Base-by-base conservation (phyloP, 2,329 filamentous ascomycete species). In the Aspergillus aculeatus region DNA sequence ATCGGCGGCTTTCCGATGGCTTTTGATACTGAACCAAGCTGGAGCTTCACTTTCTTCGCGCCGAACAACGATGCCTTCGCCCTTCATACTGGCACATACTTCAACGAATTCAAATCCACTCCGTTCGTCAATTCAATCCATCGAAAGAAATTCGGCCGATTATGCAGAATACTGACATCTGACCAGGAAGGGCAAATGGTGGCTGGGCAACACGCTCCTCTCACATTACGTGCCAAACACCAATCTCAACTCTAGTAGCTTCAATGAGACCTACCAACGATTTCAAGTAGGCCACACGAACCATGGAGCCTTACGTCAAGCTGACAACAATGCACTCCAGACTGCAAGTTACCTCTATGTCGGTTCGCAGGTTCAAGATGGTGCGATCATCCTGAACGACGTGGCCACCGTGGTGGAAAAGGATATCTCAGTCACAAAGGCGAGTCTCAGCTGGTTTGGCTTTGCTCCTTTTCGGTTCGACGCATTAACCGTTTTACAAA, bases 41-140 rank as follows among this genome's bases (percentile, higher is more conserved):
- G 67, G 67, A 64, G 67, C 19, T 75, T 68, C 49, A 73, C 69
- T 24, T 72, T 73, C 57, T 73, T 74, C 50, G 71, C 69, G 2
- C 69, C 70, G 3, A 70, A 67, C 2, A 66, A 73, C 38, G 62
- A 64, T 3, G 71, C 71, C 10, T 74, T 75, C 50, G 32, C 54
- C 4, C 64, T 66, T 16, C 62, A 70, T 31, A 73, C 69, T 0
- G 68, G 69, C 1, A 41, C 65, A 35, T 73, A 73, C 56, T 72
- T 53, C 10, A 14, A 38, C 11, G 44, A 48, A 1, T 60, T 60
- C 6, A 26, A 35, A 12, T n/a, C 24, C 0, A 60, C 49, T 1
- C 58, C 58, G 58, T 23, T 23, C 23, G 23, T 23, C 23, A n/a
- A n/a, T n/a, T n/a, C n/a, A n/a, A n/a, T n/a, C n/a, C n/a, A n/a